Percentiles rank a stretch among this genome's conserved stretches.
phyloP scores from a whole-genome alignment of 257 asterid species.

The Solanum dulcamara region DNA sequence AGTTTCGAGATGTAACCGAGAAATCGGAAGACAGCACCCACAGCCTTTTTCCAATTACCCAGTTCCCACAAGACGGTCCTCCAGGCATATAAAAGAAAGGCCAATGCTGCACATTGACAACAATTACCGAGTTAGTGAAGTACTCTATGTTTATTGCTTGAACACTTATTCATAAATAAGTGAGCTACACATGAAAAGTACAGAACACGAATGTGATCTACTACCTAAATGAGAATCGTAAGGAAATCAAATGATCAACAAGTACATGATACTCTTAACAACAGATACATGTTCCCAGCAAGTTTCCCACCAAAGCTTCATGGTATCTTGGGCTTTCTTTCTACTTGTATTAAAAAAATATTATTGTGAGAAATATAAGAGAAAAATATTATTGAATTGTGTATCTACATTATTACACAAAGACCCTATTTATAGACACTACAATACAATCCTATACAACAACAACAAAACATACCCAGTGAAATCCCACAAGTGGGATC shows the following conservation, averaged over 20 bases:
- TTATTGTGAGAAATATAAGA: no score
- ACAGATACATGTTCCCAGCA: not conserved
- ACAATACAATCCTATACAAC: no score
- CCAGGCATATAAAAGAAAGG: slow-evolving; percentile 63
- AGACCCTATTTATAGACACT: no score
- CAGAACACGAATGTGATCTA: not conserved
- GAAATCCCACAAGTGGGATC: no score
- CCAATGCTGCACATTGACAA: slow-evolving; percentile 37
- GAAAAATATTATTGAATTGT: no score
- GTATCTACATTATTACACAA: no score
- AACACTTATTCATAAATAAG: not conserved
- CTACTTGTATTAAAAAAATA: not conserved
- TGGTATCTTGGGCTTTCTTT: not conserved
- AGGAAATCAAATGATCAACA: not conserved
- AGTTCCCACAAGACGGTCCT: slow-evolving; percentile 90
- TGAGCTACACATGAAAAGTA: not conserved
- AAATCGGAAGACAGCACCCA: slow-evolving; percentile 18
- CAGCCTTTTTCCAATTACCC: slow-evolving; percentile 49
- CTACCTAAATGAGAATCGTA: not conserved
- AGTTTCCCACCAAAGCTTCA: not conserved
- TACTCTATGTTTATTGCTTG: not conserved
- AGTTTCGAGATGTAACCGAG: slow-evolving; percentile 42
- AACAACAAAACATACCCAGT: no score
- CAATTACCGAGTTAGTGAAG: not conserved
- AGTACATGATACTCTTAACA: not conserved